These are phyloP conservation scores for Sugiyamaella japonica DNA, from an alignment of 1,139 yeast species.

Conservation along the genomic window DNA sequence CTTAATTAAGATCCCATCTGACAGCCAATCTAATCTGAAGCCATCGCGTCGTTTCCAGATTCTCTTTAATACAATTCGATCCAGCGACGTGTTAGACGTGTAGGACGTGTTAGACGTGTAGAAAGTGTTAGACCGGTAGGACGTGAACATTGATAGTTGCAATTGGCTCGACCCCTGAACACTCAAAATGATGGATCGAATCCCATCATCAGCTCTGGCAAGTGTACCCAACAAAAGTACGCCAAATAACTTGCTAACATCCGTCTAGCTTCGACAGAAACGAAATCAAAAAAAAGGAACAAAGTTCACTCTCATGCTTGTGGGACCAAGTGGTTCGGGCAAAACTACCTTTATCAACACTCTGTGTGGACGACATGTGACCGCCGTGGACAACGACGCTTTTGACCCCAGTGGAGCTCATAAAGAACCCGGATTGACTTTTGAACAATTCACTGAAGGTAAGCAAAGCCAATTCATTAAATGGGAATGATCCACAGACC, in stretches of 20 bases:
- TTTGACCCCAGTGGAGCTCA: conserved; percentile 48
- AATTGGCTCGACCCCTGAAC: not conserved
- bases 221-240: not conserved
- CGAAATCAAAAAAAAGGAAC: conserved; percentile 84
- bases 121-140: no score
- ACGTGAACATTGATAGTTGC: not conserved
- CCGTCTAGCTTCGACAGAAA: conserved; percentile 52
- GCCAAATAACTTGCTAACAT: not conserved
- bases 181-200: conserved; percentile 19
- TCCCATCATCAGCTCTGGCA: conserved; percentile 30
- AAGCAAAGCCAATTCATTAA: not conserved
- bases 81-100: no score
- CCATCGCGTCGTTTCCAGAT: not conserved
- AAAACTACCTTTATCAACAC: conserved; percentile 82
- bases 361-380: conserved; percentile 82
- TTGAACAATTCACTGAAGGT: conserved; percentile 44
- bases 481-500: not conserved
- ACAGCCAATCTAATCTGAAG: not conserved
- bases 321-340: conserved; percentile 78
- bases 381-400: conserved; percentile 43
- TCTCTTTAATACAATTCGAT: not conserved
- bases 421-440: conserved; percentile 50
- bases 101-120: no score
- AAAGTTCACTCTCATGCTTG: conserved; percentile 78
- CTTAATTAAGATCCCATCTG: not conserved